phyloP scores from a whole-genome alignment of 768 basidiomycete species.

The Dioszegia hungarica region DNA sequence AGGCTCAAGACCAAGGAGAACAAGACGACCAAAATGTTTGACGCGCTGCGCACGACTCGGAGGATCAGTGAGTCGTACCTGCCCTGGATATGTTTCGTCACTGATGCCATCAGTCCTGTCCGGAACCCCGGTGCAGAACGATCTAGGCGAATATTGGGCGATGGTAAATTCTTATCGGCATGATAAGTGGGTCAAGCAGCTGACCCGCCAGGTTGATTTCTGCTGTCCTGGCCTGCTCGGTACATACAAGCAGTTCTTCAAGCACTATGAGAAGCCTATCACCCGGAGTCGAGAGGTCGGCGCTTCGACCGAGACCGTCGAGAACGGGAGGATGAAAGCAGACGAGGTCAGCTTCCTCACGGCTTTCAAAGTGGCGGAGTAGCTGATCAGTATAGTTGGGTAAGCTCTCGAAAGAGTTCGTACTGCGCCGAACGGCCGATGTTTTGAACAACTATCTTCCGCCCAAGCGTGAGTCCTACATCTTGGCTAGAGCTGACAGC shows the following conservation, averaged over 20 bases:
- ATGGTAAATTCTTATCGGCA: constrained; percentile 65
- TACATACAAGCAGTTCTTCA: constrained; percentile 48
- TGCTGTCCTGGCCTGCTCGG: constrained; percentile 86
- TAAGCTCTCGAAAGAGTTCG: constrained; percentile 75
- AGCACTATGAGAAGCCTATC: constrained; percentile 80
- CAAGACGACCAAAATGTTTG: constrained; percentile 84
- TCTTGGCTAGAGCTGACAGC: not conserved
- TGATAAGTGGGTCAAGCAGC: not conserved
- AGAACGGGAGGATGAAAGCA: constrained; percentile 70
- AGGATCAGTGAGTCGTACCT: constrained; percentile 56
- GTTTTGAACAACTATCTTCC: constrained; percentile 79
- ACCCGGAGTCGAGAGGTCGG: constrained; percentile 75
- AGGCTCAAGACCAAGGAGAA: constrained; percentile 78
- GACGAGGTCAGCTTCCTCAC: constrained; percentile 58
- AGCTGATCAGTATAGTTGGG: constrained; percentile 55
- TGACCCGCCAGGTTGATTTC: constrained; percentile 66
- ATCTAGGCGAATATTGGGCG: constrained; percentile 87
- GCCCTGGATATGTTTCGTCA: too few relatives aligned
- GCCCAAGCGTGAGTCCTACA: constrained; percentile 67
- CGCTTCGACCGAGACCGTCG: constrained; percentile 65
- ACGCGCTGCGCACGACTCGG: constrained; percentile 65
- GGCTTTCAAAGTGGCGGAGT: not conserved
- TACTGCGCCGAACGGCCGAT: constrained; percentile 78
- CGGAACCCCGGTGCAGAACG: constrained; percentile 96
- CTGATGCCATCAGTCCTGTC: constrained; percentile 58